Evolutionary conservation across 306 rosid genomes (phyloP), one percentile per base, ranked within the genome.

Genomic region (Cercis canadensis): DNA sequence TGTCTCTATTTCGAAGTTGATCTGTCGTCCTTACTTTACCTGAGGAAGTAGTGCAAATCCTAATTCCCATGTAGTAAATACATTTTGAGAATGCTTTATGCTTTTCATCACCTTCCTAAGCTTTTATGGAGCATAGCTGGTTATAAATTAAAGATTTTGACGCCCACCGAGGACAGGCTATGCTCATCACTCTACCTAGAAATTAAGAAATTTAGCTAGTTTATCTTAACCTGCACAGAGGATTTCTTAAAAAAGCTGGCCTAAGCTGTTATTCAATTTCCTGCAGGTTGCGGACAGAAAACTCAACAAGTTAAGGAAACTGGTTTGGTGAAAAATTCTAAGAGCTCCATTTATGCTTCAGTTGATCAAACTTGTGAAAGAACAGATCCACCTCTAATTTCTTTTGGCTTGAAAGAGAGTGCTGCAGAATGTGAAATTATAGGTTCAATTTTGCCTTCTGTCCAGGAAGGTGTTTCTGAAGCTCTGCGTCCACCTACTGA

Each of bases 241-340:
- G 51, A 69, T 21, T 57, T 65, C 45, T 41, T 7, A 60, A 62
- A 67, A 14, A 75, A 73, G 60, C 50, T 60, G 50, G 56, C 40
- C 64, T 78, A 71, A 47, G 53, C 58, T 44, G 50, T 57, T 72
- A 61, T 45, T 64, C 69, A 77, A 78, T 76, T 40, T 62, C 57
- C 69, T 51, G 84, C 88, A 87, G 97, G 83, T 53, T 53, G 64
- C 49, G 72, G 78, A 60, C 68, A 74, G 62, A 82, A 68, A 65
- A 80, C 79, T 70, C 86, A 73, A 67, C 86, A 61, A 73, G 62
- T 75, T 69, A 75, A 62, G 65, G 87, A 78, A 71, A 70, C 61
- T 44, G 54, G 59, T 57, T 82, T 84, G 54, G 62, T 60, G 58
- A 82, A 65, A 70, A 70, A 7, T 69, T 53, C 59, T 21, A 73